phyloP scores from a whole-genome alignment of 2,329 filamentous ascomycete species.

The Botrytis aclada region DNA sequence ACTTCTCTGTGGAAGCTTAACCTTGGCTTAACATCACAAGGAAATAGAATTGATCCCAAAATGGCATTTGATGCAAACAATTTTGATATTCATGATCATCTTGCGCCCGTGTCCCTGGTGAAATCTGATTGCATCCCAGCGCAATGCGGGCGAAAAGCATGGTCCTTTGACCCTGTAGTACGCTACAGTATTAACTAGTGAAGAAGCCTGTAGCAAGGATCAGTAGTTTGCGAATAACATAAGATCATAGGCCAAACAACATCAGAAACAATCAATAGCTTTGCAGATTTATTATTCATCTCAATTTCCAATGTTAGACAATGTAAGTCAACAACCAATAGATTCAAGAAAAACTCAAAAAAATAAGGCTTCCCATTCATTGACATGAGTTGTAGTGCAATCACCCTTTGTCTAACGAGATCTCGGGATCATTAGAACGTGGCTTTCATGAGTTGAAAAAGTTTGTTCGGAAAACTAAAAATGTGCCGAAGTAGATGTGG shows the following conservation, averaged over 20 bases:
- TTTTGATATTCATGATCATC: slow-evolving; percentile 11
- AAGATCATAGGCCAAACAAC: background rate
- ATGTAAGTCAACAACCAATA: background rate
- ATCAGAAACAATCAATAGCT: slow-evolving; percentile 1
- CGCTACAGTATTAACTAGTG: slow-evolving; percentile 5
- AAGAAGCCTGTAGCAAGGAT: slow-evolving; percentile 9
- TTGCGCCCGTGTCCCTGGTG: background rate
- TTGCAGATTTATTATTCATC: background rate
- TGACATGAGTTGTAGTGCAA: background rate
- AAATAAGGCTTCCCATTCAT: slow-evolving; percentile 1
- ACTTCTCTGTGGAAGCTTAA: background rate
- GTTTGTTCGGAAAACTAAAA: slow-evolving; percentile 1
- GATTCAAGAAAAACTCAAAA: background rate
- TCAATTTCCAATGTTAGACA: background rate
- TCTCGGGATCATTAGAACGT: slow-evolving; percentile 14
- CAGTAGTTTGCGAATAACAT: background rate
- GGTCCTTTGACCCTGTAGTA: slow-evolving; percentile 9
- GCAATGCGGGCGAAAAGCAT: slow-evolving; percentile 5
- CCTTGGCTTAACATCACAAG: slow-evolving; percentile 19
- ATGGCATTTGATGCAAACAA: background rate
- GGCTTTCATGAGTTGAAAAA: slow-evolving; percentile 10
- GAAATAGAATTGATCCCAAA: background rate
- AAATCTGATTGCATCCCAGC: slow-evolving; percentile 18
- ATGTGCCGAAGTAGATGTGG: background rate
- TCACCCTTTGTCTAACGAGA: background rate